Percentiles rank a stretch among this genome's conserved stretches.
These are phyloP conservation scores for Candida gorgasii DNA, from an alignment of 805 yeast genomes.

Conservation along the genomic window DNA sequence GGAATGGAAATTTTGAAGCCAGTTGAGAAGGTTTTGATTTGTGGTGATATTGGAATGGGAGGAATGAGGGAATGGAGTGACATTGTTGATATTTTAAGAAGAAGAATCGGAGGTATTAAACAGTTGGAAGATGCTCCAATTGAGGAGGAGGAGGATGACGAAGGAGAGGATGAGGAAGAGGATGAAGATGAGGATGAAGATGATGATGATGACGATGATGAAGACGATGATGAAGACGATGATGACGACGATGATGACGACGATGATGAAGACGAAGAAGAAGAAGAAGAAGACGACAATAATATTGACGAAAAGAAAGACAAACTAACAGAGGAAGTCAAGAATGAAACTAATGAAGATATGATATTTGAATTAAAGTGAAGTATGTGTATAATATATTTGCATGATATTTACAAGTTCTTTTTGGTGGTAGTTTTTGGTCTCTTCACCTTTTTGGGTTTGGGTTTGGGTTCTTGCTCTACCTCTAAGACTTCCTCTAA, in stretches of 20 bases:
- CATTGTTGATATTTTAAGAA: constrained; percentile 42
- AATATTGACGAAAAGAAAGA: constrained; percentile 15
- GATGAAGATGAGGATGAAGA: constrained; percentile 39
- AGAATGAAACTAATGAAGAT: constrained; percentile 17
- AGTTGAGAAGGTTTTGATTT: constrained; percentile 46
- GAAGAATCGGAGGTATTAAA: constrained; percentile 30
- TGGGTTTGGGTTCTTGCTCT: neutral
- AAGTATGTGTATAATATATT: neutral
- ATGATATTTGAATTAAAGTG: constrained; percentile 24
- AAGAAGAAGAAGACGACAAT: constrained; percentile 9
- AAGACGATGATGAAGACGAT: constrained; percentile 39
- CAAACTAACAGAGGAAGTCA: constrained; percentile 10
- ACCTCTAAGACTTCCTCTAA: too few relatives aligned
- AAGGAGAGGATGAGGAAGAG: constrained; percentile 39
- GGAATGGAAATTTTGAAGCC: constrained; percentile 47
- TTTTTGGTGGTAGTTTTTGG: neutral
- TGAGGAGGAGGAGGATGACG: constrained; percentile 29
- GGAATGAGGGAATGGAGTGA: constrained; percentile 52
- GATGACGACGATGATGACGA: constrained; percentile 23
- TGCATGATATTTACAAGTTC: constrained; percentile 1
- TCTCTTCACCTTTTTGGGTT: neutral
- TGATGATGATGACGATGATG: constrained; percentile 39
- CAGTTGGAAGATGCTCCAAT: constrained; percentile 22
- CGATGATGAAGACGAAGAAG: constrained; percentile 12
- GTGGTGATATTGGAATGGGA: constrained; percentile 53